phyloP scores from a whole-genome alignment of 2,329 filamentous ascomycete genomes.

The Diplodia scrobiculata region DNA sequence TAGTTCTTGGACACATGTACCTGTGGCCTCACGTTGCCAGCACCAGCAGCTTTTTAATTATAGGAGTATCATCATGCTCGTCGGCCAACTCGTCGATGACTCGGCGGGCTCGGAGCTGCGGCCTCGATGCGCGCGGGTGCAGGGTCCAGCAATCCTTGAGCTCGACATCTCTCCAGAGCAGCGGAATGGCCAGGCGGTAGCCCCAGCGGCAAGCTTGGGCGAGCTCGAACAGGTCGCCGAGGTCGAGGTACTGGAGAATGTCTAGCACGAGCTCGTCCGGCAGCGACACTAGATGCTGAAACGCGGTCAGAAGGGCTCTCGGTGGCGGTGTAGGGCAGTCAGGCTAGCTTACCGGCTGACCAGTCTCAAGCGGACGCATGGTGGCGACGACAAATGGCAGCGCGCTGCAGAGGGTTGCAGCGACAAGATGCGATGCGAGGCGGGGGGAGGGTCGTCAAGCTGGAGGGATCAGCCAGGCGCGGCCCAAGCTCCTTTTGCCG shows the following conservation, averaged over 20 bases:
- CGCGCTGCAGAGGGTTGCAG: background rate
- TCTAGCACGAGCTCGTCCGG: constrained; percentile 49
- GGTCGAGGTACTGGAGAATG: constrained; percentile 43
- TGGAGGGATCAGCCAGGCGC: background rate
- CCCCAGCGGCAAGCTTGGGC: constrained; percentile 43
- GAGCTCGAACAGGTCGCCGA: constrained; percentile 38
- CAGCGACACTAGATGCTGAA: constrained; percentile 32
- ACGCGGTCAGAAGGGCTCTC: constrained; percentile 5
- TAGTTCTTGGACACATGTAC: background rate
- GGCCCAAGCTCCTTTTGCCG: background rate
- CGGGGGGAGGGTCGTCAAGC: background rate
- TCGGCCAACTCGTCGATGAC: constrained; percentile 31
- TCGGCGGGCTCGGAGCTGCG: constrained; percentile 27
- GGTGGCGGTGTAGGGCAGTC: background rate
- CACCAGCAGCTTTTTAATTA: constrained; percentile 48
- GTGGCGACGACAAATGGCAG: background rate
- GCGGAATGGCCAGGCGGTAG: constrained; percentile 42
- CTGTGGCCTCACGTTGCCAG: constrained; percentile 42
- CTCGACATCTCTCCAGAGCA: constrained; percentile 48
- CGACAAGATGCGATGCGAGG: background rate
- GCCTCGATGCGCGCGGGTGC: constrained; percentile 32
- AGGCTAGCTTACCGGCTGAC: constrained; percentile 2
- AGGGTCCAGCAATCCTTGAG: constrained; percentile 46
- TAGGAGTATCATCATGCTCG: constrained; percentile 48
- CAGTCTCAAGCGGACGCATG: constrained; percentile 7